Conservation (phyloP, 192 early-diverging fungal species). For the Kappamyces sp. region DNA sequence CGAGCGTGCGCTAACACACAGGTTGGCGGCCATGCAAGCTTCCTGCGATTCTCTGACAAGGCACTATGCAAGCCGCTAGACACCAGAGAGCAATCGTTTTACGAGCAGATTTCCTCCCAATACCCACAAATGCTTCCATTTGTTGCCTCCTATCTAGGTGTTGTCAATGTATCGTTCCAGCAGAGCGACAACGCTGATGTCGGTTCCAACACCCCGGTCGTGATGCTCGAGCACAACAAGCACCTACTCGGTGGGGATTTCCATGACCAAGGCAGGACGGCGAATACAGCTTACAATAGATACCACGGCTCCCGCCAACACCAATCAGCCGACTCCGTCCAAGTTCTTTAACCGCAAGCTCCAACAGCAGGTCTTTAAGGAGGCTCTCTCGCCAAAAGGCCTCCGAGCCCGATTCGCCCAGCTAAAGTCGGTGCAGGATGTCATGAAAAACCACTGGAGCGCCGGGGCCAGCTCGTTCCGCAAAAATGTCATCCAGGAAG, state of each 20-base stretch:
- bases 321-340: conserved; percentile 26
- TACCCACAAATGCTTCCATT: conserved; percentile 79
- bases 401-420: conserved; percentile 68
- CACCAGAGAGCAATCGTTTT: conserved; percentile 76
- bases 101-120: conserved; percentile 72
- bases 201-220: conserved; percentile 59
- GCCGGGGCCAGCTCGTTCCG: neutral
- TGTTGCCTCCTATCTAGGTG: conserved; percentile 86
- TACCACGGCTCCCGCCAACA: neutral
- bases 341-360: conserved; percentile 57
- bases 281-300: conserved; percentile 7
- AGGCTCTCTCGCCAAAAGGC: conserved; percentile 83
- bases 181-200: conserved; percentile 24
- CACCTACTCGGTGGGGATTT: conserved; percentile 59
- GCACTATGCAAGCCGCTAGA: conserved; percentile 95
- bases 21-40: conserved; percentile 90
- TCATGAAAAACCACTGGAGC: conserved; percentile 27
- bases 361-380: conserved; percentile 83
- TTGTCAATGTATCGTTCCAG: conserved; percentile 80
- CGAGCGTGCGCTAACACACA: conserved; percentile 1
- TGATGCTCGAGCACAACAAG: conserved; percentile 84
- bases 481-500: neutral
- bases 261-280: conserved; percentile 19
- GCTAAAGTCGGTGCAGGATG: conserved; percentile 27
- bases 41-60: conserved; percentile 91